Evolutionary conservation across 768 basidiomycete genomes (phyloP).

Genomic region (Tylopilus balloui): DNA sequence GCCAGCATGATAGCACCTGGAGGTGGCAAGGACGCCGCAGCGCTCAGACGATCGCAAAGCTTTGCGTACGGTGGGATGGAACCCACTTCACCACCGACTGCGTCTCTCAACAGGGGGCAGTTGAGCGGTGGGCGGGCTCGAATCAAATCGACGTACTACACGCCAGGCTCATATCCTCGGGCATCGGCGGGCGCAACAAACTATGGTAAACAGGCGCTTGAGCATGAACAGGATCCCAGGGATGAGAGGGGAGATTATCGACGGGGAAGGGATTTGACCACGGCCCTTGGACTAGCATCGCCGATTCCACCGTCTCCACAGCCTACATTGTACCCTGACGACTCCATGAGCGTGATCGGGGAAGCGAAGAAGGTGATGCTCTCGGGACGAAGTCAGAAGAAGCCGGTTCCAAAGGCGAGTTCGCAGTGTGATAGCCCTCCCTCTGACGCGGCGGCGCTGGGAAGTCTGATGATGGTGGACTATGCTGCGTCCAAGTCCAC

Average conservation of each 20-base stretch:
- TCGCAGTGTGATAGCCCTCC: slow-evolving; percentile 20
- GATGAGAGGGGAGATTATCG: slow-evolving; percentile 39
- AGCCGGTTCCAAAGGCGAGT: slow-evolving; percentile 28
- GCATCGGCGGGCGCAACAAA: slow-evolving; percentile 42
- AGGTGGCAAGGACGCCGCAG: slow-evolving; percentile 17
- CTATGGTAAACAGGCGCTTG: slow-evolving; percentile 32
- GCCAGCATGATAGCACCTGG: slow-evolving; percentile 21
- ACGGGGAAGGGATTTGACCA: slow-evolving; percentile 39
- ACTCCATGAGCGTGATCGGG: slow-evolving; percentile 60
- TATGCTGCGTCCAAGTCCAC: slow-evolving; percentile 41
- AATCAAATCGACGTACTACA: slow-evolving; percentile 67
- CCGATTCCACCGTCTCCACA: slow-evolving; percentile 48
- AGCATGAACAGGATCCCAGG: slow-evolving; percentile 31
- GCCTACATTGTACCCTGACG: slow-evolving; percentile 66
- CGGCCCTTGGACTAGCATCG: slow-evolving; percentile 36
- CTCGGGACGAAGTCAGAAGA: slow-evolving; percentile 31
- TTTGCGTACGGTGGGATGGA: slow-evolving; percentile 55
- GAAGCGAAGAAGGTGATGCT: slow-evolving; percentile 28
- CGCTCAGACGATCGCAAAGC: slow-evolving; percentile 31
- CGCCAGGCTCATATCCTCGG: slow-evolving; percentile 50
- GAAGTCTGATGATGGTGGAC: slow-evolving; percentile 60
- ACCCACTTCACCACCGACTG: slow-evolving; percentile 38
- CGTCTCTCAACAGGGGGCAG: slow-evolving; percentile 18
- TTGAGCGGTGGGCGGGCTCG: slow-evolving; percentile 53
- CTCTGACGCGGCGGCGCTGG: slow-evolving; percentile 45